These are phyloP conservation scores for Lagenaria siceraria DNA, from an alignment of 306 rosid species.

Conservation along the genomic window DNA sequence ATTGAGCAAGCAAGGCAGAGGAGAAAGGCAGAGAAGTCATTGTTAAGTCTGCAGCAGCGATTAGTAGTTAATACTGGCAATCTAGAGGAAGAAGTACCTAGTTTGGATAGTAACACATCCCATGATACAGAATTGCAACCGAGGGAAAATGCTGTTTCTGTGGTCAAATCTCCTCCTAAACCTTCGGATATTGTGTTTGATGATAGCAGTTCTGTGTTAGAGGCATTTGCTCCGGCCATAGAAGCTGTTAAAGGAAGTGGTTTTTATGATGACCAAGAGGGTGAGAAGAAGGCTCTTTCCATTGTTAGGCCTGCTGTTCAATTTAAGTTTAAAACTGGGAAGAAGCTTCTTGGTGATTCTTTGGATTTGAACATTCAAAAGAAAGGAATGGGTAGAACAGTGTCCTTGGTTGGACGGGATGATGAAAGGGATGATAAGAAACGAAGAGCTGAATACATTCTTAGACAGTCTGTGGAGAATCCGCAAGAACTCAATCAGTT, in stretches of 20 bases:
- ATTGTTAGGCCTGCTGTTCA: slow-evolving; percentile 53
- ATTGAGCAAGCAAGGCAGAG: slow-evolving; percentile 81
- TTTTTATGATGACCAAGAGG: slow-evolving; percentile 39
- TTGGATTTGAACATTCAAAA: slow-evolving; percentile 53
- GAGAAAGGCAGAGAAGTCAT: slow-evolving; percentile 80
- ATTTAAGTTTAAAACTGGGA: slow-evolving; percentile 58
- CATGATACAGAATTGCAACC: slow-evolving; percentile 25
- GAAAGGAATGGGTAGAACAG: slow-evolving; percentile 37
- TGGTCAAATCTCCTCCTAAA: slow-evolving; percentile 24
- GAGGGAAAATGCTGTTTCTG: slow-evolving; percentile 31
- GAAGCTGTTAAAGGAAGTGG: slow-evolving; percentile 44
- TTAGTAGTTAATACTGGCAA: slow-evolving; percentile 20
- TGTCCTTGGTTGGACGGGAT: slow-evolving; percentile 37
- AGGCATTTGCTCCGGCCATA: slow-evolving; percentile 84
- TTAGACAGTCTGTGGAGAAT: slow-evolving; percentile 66
- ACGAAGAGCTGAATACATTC: slow-evolving; percentile 81
- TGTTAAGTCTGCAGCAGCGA: slow-evolving; percentile 79
- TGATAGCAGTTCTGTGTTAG: slow-evolving; percentile 45
- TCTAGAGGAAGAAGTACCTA: slow-evolving; percentile 19
- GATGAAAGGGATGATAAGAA: slow-evolving; percentile 89
- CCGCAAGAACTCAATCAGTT: slow-evolving; percentile 75
- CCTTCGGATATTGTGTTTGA: slow-evolving; percentile 16
- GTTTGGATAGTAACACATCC: slow-evolving; percentile 23
- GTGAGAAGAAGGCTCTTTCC: slow-evolving; percentile 37
- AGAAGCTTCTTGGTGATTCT: slow-evolving; percentile 64